Percentiles rank a stretch among this genome's conserved stretches.
Evolutionary conservation across 495 filamentous ascomycete genomes (phyloP).

Genomic region (Cercophora sp.): DNA sequence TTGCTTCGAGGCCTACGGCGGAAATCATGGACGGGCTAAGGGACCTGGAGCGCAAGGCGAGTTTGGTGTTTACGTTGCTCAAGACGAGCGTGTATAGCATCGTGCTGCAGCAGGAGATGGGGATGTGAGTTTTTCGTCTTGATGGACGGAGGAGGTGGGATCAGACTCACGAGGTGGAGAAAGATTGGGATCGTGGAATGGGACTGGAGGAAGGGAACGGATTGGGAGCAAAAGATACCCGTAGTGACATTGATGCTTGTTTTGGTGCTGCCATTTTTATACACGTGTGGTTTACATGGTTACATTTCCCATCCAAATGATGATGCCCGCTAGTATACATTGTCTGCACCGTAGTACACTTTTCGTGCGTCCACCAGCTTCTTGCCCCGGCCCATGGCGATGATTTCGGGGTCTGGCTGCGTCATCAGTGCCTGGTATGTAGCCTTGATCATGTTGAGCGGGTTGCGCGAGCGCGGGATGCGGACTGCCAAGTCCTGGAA

Average conservation of each 20-base stretch:
- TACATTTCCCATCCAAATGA: constrained; percentile 5
- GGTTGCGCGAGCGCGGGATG: constrained; percentile 76
- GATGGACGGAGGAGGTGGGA: too few relatives aligned
- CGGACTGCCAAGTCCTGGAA: constrained; percentile 80
- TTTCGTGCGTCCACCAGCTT: constrained; percentile 95
- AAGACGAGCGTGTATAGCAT: constrained; percentile 99
- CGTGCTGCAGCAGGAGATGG: constrained; percentile 96
- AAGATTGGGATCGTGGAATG: too few relatives aligned
- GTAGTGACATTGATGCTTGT: not conserved
- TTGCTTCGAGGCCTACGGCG: constrained; percentile 60
- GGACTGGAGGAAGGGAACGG: not conserved
- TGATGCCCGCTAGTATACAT: constrained; percentile 39
- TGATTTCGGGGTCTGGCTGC: constrained; percentile 81
- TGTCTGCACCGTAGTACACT: constrained; percentile 94
- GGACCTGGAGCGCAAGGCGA: constrained; percentile 87
- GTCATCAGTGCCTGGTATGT: constrained; percentile 72
- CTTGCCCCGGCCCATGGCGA: constrained; percentile 80
- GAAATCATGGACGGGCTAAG: constrained; percentile 80
- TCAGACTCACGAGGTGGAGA: not conserved
- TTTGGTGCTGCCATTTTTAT: too few relatives aligned
- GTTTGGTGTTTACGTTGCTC: constrained; percentile 86
- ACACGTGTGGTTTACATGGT: constrained; percentile 6
- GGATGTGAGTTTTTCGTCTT: too few relatives aligned
- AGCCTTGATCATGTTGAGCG: constrained; percentile 95
- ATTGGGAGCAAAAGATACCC: not conserved